Evolutionary conservation across 2,329 filamentous ascomycete genomes (phyloP), one percentile per base, ranked within the genome.

Genomic region (Passalora sequoiae): DNA sequence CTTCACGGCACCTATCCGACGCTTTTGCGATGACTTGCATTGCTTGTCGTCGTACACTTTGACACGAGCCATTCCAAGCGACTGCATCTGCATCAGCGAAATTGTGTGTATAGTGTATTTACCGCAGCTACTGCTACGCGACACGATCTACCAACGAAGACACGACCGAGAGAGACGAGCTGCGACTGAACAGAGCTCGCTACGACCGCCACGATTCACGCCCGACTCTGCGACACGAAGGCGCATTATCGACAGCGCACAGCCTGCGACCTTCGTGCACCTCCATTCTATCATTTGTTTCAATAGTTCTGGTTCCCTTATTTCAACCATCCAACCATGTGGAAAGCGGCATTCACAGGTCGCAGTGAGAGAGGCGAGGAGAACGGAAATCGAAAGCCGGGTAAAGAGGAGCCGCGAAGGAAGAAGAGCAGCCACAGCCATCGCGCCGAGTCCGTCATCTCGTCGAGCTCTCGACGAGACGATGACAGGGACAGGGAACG

Each of bases 271-370:
- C 21, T 21, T 28, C 29, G 28, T 33, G 28, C 42, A 27, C 27
- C 19, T 16, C 21, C 9, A n/a, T 28, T 30, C 24, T n/a, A 35
- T 24, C 20, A n/a, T 21, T 24, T 20, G 6, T 24, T 24, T 13
- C 19, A 3, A n/a, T 20, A n/a, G 19, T 24, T 36, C 33, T 36
- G 33, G 8, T 36, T 24, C 9, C 33, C 17, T 36, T 24, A 20
- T 15, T 15, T 21, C 33, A 15, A n/a, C n/a, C n/a, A 12, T 4
- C 7, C 20, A 40, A 29, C 22, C 15, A 63, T 63, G 60, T 63
- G 60, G 60, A 63, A 61, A 51, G 58, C 60, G 29, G 59, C 60
- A n/a, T 62, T 63, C 41, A 54, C 50, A 32, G 60, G 60, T 36
- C 60, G 59, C 44, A 61, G 59, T 44, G 60, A 61, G 43, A 54